phyloP scores from a whole-genome alignment of 768 basidiomycete species.

The Hirschioporus abietinus region DNA sequence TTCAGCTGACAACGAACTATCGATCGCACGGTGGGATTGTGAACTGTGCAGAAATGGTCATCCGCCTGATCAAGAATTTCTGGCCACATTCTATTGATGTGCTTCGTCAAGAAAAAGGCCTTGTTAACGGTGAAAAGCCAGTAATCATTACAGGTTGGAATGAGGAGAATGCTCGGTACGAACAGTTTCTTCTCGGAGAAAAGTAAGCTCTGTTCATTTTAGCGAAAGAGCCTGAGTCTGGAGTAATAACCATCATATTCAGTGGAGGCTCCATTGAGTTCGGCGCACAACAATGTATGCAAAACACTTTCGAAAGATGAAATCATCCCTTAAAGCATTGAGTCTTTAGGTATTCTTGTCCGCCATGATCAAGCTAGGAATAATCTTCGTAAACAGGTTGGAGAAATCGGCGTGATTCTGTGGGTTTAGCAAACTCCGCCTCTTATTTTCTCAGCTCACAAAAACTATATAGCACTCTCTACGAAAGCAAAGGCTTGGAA shows the following conservation, averaged over 20 bases:
- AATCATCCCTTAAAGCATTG: background rate
- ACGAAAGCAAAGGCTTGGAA: constrained; percentile 63
- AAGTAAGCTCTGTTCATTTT: constrained; percentile 29
- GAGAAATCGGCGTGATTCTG: constrained; percentile 54
- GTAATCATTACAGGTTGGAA: constrained; percentile 51
- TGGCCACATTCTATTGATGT: constrained; percentile 64
- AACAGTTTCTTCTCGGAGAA: constrained; percentile 52
- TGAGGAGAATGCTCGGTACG: constrained; percentile 34
- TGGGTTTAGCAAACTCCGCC: constrained; percentile 23
- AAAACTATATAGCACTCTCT: constrained; percentile 36
- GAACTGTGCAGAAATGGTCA: constrained; percentile 59
- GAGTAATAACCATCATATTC: background rate
- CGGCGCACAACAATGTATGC: constrained; percentile 60
- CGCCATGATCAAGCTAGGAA: constrained; percentile 51
- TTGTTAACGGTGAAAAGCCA: constrained; percentile 49
- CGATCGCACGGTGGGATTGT: constrained; percentile 72
- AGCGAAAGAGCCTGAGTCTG: background rate
- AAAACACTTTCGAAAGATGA: background rate
- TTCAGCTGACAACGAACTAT: constrained; percentile 61
- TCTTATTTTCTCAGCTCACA: background rate
- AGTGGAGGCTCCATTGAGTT: constrained; percentile 50
- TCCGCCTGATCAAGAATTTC: constrained; percentile 54
- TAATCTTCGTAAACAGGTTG: constrained; percentile 44
- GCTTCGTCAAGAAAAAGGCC: constrained; percentile 49
- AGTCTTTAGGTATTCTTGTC: constrained; percentile 58